Percentiles rank a stretch among this genome's conserved stretches.
These are phyloP conservation scores for Cunninghamia lanceolata DNA, from an alignment of 75 land plant species.

Conservation along the genomic window DNA sequence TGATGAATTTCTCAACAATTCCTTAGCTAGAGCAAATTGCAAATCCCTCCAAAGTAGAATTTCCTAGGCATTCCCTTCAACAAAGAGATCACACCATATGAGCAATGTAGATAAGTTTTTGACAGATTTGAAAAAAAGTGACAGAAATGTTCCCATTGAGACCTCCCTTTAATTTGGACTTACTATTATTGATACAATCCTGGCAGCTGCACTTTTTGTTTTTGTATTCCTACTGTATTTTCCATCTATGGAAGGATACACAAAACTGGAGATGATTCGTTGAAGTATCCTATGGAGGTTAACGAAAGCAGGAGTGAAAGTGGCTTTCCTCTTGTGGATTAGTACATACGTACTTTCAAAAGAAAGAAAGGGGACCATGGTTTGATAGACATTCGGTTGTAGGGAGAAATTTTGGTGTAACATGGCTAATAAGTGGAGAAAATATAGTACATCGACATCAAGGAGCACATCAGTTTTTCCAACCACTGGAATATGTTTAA, in stretches of 20 bases:
- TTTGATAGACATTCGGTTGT: no score
- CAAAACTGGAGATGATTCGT: neutral
- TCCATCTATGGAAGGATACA: neutral
- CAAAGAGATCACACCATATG: neutral
- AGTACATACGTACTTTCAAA: neutral
- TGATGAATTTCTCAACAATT: neutral
- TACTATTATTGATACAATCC: neutral
- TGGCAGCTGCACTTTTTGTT: neutral
- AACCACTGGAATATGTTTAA: no score
- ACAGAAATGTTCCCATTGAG: neutral
- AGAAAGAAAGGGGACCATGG: neutral
- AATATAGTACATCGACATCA: no score
- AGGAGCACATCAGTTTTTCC: no score
- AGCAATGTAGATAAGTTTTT: neutral
- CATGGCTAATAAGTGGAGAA: no score
- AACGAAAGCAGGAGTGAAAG: neutral
- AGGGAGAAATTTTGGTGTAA: no score
- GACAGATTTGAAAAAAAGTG: neutral
- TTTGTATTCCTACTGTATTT: neutral
- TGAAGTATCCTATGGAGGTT: neutral
- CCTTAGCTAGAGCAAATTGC: neutral
- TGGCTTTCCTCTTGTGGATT: neutral
- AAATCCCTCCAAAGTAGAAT: neutral
- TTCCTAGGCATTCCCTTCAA: neutral
- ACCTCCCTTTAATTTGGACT: neutral